Conservation (phyloP, 2,329 filamentous ascomycete genomes). For the Fusarium continuum region DNA sequence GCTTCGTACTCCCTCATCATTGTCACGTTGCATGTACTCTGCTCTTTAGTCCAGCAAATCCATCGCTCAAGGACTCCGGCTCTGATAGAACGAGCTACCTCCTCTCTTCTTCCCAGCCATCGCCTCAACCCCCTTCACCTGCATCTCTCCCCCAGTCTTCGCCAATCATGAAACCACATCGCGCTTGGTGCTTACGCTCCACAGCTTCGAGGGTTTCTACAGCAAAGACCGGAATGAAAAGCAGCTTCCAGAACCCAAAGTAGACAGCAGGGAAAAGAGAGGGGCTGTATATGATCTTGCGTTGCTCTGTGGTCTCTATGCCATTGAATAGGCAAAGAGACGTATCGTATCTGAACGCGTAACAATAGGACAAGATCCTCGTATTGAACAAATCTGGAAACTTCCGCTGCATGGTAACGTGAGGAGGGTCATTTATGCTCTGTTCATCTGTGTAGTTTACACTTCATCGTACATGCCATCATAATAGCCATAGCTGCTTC, state of each 20-base stretch:
- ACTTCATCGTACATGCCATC: slow-evolving; percentile 38
- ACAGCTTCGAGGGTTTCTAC: slow-evolving; percentile 33
- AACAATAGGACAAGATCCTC: background rate
- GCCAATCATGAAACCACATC: slow-evolving; percentile 10
- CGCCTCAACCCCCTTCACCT: slow-evolving; percentile 33
- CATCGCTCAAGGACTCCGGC: slow-evolving; percentile 66
- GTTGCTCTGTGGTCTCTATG: slow-evolving; percentile 68
- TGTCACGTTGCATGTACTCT: slow-evolving; percentile 60
- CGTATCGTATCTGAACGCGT: slow-evolving; percentile 73
- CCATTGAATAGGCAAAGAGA: slow-evolving; percentile 64
- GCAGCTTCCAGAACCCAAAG: background rate
- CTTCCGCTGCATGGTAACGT: slow-evolving; percentile 26
- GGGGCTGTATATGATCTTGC: slow-evolving; percentile 60
- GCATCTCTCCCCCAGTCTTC: background rate
- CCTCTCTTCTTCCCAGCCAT: slow-evolving; percentile 1
- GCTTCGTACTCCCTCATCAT: too few relatives aligned
- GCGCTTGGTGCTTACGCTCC: slow-evolving; percentile 47
- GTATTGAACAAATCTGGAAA: background rate
- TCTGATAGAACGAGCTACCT: slow-evolving; percentile 69
- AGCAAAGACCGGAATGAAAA: background rate
- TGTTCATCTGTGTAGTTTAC: slow-evolving; percentile 40
- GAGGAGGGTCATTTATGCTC: slow-evolving; percentile 44
- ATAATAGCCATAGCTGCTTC: slow-evolving; percentile 27
- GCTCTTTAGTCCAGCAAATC: slow-evolving; percentile 70
- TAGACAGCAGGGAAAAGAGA: background rate